Percentiles rank a stretch among this genome's conserved stretches.
Evolutionary conservation across 805 yeast genomes (phyloP).

Genomic region (Komagataella pastoris): DNA sequence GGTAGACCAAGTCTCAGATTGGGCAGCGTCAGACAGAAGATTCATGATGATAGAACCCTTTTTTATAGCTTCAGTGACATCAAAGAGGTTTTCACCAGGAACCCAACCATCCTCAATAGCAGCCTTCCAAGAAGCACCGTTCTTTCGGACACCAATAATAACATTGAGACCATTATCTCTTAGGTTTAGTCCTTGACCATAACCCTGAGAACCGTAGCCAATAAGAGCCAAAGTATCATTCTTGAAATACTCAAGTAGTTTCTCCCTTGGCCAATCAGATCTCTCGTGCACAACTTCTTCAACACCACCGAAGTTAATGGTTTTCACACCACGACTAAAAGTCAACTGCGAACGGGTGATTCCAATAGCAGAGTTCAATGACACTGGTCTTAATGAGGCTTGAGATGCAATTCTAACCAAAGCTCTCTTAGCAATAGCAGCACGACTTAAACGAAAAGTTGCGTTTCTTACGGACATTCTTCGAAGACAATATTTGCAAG

Average conservation of each 20-base stretch:
- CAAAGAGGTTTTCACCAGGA: conserved; percentile 96
- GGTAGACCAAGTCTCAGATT: conserved; percentile 91
- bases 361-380: conserved; percentile 10
- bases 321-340: conserved; percentile 83
- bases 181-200: conserved; percentile 98
- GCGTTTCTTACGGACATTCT: conserved; percentile 26
- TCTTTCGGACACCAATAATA: conserved; percentile 94
- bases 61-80: conserved; percentile 82
- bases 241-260: conserved; percentile 91
- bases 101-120: conserved; percentile 99
- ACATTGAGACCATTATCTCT: conserved; percentile 98
- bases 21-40: conserved; percentile 98
- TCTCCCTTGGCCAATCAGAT: conserved; percentile 99
- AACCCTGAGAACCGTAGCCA: conserved; percentile 99
- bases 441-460: conserved; percentile 33
- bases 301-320: conserved; percentile 93
- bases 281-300: conserved; percentile 96
- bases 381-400: conserved; percentile 29
- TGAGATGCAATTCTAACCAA: conserved; percentile 32
- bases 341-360: conserved; percentile 25
- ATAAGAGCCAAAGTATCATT: conserved; percentile 94
- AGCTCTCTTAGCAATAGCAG: conserved; percentile 45
- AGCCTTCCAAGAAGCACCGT: conserved; percentile 99
- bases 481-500: neutral
- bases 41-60: conserved; percentile 95